phyloP scores from a whole-genome alignment of 208 protist genomes.

The Trypanosoma platydactyli region DNA sequence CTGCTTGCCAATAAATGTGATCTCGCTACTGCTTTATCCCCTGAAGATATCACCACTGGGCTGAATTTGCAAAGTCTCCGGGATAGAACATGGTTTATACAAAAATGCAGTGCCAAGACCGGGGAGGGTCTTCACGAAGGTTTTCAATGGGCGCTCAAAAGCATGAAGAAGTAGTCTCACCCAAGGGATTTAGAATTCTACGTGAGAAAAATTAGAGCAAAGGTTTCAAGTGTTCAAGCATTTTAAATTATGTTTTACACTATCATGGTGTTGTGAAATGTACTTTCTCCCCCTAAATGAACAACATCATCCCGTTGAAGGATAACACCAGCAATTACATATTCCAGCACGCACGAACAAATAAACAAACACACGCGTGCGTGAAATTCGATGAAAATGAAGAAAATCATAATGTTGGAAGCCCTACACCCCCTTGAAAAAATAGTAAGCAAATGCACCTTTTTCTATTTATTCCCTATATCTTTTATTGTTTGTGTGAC shows the following conservation, averaged over 20 bases:
- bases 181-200: constrained; percentile 5
- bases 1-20: constrained; percentile 99
- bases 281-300: not conserved
- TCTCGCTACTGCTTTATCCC: constrained; percentile 85
- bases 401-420: no score
- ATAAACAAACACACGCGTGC: not conserved
- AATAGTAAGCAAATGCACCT: not conserved
- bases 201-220: constrained; percentile 12
- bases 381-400: no score
- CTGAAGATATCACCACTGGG: constrained; percentile 82
- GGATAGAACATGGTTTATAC: constrained; percentile 90
- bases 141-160: constrained; percentile 89
- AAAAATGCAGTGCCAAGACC: constrained; percentile 92
- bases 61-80: constrained; percentile 87
- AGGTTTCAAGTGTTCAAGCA: not conserved
- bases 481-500: constrained; percentile 4
- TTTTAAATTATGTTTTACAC: not conserved
- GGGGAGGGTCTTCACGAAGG: constrained; percentile 88
- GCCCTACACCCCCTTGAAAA: not conserved
- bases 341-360: not conserved
- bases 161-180: constrained; percentile 64
- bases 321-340: no score
- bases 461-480: constrained; percentile 8
- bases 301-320: not conserved
- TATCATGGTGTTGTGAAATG: not conserved